Percentiles rank a stretch among this genome's conserved stretches.
phyloP scores from a whole-genome alignment of 306 rosid genomes.

The Sindora glabra region DNA sequence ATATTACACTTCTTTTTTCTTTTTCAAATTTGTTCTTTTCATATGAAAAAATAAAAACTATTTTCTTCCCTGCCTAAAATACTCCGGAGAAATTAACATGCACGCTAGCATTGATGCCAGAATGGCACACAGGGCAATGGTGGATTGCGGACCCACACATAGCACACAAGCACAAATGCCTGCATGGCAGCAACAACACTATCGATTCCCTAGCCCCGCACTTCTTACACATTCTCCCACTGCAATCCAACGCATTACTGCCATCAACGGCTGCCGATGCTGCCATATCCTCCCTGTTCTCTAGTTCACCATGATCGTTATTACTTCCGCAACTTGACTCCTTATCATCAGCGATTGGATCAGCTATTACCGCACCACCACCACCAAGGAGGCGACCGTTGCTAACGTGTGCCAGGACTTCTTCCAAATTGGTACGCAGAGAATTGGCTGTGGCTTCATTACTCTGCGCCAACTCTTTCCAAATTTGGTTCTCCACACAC shows the following conservation, averaged over 20 bases:
- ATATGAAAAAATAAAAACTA: neutral
- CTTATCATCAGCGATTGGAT: slow-evolving; percentile 29
- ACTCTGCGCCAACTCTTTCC: slow-evolving; percentile 70
- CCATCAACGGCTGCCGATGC: neutral
- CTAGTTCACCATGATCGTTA: neutral
- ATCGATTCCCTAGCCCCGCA: slow-evolving; percentile 61
- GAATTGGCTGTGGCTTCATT: slow-evolving; percentile 76
- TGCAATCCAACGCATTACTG: neutral
- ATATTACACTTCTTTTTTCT: neutral
- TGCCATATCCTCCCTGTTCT: neutral
- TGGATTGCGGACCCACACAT: slow-evolving; percentile 66
- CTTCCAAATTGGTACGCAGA: slow-evolving; percentile 56
- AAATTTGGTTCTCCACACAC: slow-evolving; percentile 64
- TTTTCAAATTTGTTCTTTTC: neutral
- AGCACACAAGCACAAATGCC: slow-evolving; percentile 79
- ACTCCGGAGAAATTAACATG: slow-evolving; percentile 68
- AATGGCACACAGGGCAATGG: slow-evolving; percentile 71
- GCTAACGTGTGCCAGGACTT: slow-evolving; percentile 42
- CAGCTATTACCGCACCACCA: neutral
- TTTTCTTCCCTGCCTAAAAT: slow-evolving; percentile 1
- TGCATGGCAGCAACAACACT: slow-evolving; percentile 79
- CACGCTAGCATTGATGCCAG: slow-evolving; percentile 60
- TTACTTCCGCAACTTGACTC: slow-evolving; percentile 75
- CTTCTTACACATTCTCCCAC: slow-evolving; percentile 38
- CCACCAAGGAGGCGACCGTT: slow-evolving; percentile 5